These are phyloP conservation scores for Fusarium decemcellulare DNA, from an alignment of 2,329 filamentous ascomycete genomes.

Conservation along the genomic window DNA sequence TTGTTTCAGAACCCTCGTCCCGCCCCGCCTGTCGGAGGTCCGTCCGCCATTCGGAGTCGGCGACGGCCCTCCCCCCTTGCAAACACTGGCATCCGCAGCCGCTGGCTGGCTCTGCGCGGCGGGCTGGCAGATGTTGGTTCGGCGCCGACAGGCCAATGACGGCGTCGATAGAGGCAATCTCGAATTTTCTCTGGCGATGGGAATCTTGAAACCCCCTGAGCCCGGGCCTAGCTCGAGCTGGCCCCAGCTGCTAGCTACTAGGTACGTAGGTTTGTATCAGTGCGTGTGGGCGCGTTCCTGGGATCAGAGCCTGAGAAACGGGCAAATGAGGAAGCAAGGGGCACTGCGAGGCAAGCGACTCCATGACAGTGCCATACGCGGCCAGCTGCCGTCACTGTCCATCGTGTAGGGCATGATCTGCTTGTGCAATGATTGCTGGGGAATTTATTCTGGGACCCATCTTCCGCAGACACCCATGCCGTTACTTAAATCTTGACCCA, in stretches of 20 bases:
- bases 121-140: conserved; percentile 6
- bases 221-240: conserved; percentile 13
- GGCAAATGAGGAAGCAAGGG: conserved; percentile 18
- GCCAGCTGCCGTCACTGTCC: conserved; percentile 1
- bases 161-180: conserved; percentile 26
- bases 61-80: conserved; percentile 14
- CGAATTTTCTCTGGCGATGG: conserved; percentile 21
- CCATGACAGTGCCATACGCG: conserved; percentile 30
- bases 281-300: neutral
- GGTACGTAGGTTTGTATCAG: neutral
- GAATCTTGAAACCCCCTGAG: conserved; percentile 44
- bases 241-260: conserved; percentile 27
- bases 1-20: conserved; percentile 35
- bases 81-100: conserved; percentile 18
- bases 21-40: conserved; percentile 29
- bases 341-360: conserved; percentile 19
- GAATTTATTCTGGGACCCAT: conserved; percentile 32
- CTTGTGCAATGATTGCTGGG: conserved; percentile 38
- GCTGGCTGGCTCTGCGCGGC: conserved; percentile 16
- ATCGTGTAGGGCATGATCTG: conserved; percentile 22
- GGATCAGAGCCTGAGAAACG: conserved; percentile 1
- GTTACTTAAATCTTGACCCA: conserved; percentile 26
- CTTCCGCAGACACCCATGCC: conserved; percentile 14
- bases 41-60: conserved; percentile 39
- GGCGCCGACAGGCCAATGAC: conserved; percentile 23